Percentiles rank a stretch among this genome's conserved stretches.
These are phyloP conservation scores for Pholiota microspora DNA, from an alignment of 768 basidiomycete species.

Conservation along the genomic window DNA sequence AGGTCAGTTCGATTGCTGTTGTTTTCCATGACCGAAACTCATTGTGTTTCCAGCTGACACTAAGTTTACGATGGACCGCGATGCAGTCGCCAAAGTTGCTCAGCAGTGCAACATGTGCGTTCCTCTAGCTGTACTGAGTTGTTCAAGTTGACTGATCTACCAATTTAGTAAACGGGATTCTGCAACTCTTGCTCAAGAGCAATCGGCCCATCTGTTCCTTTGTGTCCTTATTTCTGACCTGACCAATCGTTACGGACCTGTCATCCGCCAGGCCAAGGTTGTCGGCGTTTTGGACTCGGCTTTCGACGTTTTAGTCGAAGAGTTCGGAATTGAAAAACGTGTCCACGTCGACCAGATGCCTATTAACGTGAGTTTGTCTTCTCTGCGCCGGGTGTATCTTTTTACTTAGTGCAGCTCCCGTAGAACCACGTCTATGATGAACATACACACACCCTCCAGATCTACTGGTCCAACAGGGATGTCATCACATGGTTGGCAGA, in stretches of 20 bases:
- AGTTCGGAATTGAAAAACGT: conserved; percentile 98
- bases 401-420: no score
- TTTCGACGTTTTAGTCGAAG: conserved; percentile 93
- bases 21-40: neutral
- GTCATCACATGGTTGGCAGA: conserved; percentile 95
- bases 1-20: conserved; percentile 37
- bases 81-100: conserved; percentile 95
- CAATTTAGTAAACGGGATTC: conserved; percentile 79
- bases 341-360: conserved; percentile 99
- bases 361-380: conserved; percentile 67
- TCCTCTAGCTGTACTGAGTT: neutral
- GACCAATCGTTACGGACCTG: conserved; percentile 92
- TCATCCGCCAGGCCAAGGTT: conserved; percentile 92
- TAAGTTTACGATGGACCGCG: conserved; percentile 97
- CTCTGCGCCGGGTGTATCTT: neutral
- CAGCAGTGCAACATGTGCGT: conserved; percentile 96
- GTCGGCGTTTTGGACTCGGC: conserved; percentile 96
- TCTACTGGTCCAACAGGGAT: conserved; percentile 95
- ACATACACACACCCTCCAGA: conserved; percentile 86
- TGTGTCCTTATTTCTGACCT: conserved; percentile 94
- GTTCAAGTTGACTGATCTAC: conserved; percentile 3
- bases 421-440: conserved; percentile 97
- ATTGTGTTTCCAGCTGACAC: conserved; percentile 49
- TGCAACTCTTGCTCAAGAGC: conserved; percentile 89
- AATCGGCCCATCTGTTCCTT: conserved; percentile 92